A percentile compares a stretch with the other conserved stretches of the same genome.
Conservation (phyloP, 108 stramenopile species). For the Fistulifera pelliculosa region DNA sequence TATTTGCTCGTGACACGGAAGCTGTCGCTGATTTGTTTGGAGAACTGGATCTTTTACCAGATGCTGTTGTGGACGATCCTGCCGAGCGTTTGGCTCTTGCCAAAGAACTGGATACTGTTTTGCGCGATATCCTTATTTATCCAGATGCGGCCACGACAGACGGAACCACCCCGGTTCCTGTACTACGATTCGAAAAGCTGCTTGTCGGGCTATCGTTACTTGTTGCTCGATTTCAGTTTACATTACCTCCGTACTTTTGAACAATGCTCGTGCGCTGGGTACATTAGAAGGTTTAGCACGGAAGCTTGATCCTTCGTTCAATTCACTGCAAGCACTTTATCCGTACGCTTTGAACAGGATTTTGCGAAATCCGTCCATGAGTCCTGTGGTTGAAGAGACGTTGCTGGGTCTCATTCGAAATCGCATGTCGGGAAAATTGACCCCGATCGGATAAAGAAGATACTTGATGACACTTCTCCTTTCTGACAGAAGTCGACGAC, state of each 20-base stretch:
- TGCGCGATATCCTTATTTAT: background rate
- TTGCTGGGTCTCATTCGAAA: constrained; percentile 38
- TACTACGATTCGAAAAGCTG: constrained; percentile 64
- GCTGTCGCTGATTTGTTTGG: constrained; percentile 67
- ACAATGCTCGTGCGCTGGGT: constrained; percentile 56
- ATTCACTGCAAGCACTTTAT: constrained; percentile 55
- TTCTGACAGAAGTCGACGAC: constrained; percentile 36
- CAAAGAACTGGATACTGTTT: background rate
- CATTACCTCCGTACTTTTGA: constrained; percentile 72
- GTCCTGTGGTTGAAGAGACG: constrained; percentile 46
- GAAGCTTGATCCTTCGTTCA: constrained; percentile 58
- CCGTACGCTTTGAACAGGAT: constrained; percentile 52
- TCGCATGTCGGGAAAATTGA: constrained; percentile 26
- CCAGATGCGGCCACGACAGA: constrained; percentile 1
- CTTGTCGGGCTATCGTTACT: constrained; percentile 44
- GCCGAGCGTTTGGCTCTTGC: constrained; percentile 37
- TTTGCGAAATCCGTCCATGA: constrained; percentile 45
- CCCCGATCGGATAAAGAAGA: constrained; percentile 22
- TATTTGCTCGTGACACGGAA: constrained; percentile 51
- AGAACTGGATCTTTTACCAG: constrained; percentile 58
- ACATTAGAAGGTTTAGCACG: constrained; percentile 70
- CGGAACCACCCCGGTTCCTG: constrained; percentile 35
- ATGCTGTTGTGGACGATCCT: constrained; percentile 38
- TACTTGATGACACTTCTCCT: constrained; percentile 44
- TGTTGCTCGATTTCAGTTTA: constrained; percentile 68